Conservation (phyloP, 2,329 filamentous ascomycete genomes). For the Macrophomina pseudophaseolina region DNA sequence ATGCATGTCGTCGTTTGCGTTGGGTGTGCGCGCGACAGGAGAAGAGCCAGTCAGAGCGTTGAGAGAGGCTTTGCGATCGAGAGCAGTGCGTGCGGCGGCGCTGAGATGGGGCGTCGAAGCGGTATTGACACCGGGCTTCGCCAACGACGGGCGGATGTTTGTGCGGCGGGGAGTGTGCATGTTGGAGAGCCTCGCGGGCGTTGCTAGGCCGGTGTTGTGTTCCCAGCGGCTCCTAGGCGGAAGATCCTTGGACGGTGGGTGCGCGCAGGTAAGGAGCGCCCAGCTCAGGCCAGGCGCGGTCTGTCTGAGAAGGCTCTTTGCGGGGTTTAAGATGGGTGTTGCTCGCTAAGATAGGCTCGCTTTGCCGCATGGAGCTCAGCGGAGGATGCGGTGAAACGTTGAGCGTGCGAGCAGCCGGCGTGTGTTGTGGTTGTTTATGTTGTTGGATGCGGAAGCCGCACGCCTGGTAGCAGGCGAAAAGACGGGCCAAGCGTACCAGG, state of each 20-base stretch:
- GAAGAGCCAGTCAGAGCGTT: conserved; percentile 66
- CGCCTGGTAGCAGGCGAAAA: background rate
- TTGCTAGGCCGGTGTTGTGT: conserved; percentile 8
- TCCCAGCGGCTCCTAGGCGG: conserved; percentile 10
- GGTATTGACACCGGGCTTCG: conserved; percentile 39
- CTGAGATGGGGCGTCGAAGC: conserved; percentile 51
- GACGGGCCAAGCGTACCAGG: conserved; percentile 10
- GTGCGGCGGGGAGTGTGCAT: conserved; percentile 45
- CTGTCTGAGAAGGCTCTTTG: conserved; percentile 7
- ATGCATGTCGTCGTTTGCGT: conserved; percentile 37
- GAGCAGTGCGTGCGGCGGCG: conserved; percentile 49
- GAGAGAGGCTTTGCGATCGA: conserved; percentile 73
- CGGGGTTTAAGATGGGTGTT: conserved; percentile 17
- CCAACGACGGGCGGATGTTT: conserved; percentile 46
- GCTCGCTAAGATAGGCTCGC: conserved; percentile 18
- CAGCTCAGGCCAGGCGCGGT: conserved; percentile 4
- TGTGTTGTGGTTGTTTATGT: conserved; percentile 16
- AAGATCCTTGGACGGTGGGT: background rate
- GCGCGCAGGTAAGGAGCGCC: conserved; percentile 23
- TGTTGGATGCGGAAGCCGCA: conserved; percentile 3
- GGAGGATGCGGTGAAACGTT: conserved; percentile 12
- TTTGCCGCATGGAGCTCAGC: conserved; percentile 11
- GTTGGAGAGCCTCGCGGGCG: conserved; percentile 1
- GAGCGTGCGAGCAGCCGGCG: background rate
- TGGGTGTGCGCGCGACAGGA: conserved; percentile 34